A percentile compares a stretch with the other conserved stretches of the same genome.
phyloP scores from a whole-genome alignment of 73 alveolate species.

The Tetrahymena malaccensis region DNA sequence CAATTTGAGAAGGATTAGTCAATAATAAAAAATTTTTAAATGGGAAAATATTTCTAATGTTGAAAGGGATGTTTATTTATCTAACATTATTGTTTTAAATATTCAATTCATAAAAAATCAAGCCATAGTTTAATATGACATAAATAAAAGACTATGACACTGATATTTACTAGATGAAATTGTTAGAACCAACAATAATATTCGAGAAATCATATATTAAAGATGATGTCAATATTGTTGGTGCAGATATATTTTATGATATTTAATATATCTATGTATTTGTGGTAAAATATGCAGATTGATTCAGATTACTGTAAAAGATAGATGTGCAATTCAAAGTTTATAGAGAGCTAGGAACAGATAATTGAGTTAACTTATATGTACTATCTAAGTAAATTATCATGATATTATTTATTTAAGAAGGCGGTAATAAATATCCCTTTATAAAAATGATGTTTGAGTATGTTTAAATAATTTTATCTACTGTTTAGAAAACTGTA shows the following conservation, averaged over 20 bases:
- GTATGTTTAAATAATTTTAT: not conserved
- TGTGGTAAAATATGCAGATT: not conserved
- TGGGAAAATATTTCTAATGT: not conserved
- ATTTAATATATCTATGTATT: not conserved
- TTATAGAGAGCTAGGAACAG: not conserved
- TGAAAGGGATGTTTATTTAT: not conserved
- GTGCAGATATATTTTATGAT: not conserved
- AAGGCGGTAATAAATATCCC: not conserved
- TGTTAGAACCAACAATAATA: not conserved
- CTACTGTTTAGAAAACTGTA: not conserved
- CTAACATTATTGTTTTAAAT: not conserved
- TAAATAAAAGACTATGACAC: not conserved
- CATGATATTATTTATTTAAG: not conserved
- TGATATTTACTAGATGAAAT: not conserved
- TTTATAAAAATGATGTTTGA: not conserved
- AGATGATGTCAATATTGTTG: not conserved
- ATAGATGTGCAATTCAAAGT: not conserved
- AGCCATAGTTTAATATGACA: not conserved
- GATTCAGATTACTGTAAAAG: not conserved
- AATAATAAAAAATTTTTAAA: not conserved
- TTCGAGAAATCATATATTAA: not conserved
- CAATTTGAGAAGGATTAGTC: not conserved
- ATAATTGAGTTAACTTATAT: not conserved
- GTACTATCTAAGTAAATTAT: not conserved
- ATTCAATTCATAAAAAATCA: not conserved